These are phyloP conservation scores for Cystobasidium tubakii DNA, from an alignment of 768 basidiomycete genomes.

Conservation along the genomic window DNA sequence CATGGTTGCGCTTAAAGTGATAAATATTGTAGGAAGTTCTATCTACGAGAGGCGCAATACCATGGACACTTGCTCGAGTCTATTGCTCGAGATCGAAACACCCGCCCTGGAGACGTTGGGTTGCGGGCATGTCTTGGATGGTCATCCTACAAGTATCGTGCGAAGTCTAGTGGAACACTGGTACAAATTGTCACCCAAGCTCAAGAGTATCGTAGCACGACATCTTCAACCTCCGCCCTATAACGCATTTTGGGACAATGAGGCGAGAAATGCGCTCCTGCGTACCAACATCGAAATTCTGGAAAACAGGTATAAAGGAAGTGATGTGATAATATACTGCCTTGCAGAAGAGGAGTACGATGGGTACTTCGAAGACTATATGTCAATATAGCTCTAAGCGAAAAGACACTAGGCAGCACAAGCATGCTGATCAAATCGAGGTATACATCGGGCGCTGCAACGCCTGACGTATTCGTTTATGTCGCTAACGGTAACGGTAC, in stretches of 20 bases:
- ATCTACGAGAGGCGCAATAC: no score
- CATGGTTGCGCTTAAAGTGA: no score
- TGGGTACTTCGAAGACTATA: not conserved
- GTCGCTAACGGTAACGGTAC: no score
- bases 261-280: not conserved
- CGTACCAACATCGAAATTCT: not conserved
- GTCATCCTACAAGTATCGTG: not conserved
- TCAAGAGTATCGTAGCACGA: not conserved
- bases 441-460: no score
- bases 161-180: no score
- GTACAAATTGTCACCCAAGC: not conserved
- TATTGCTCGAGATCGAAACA: not conserved
- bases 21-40: no score
- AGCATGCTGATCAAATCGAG: no score
- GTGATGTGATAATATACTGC: not conserved
- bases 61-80: no score
- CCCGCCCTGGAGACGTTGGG: not conserved
- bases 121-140: not conserved
- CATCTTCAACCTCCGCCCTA: not conserved
- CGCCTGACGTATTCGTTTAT: no score
- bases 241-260: not conserved
- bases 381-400: not conserved
- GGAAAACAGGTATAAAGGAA: not conserved
- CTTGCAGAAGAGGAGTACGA: not conserved
- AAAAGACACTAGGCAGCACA: no score